phyloP scores from a whole-genome alignment of 2,329 filamentous ascomycete genomes.

The Trichophyton simii region DNA sequence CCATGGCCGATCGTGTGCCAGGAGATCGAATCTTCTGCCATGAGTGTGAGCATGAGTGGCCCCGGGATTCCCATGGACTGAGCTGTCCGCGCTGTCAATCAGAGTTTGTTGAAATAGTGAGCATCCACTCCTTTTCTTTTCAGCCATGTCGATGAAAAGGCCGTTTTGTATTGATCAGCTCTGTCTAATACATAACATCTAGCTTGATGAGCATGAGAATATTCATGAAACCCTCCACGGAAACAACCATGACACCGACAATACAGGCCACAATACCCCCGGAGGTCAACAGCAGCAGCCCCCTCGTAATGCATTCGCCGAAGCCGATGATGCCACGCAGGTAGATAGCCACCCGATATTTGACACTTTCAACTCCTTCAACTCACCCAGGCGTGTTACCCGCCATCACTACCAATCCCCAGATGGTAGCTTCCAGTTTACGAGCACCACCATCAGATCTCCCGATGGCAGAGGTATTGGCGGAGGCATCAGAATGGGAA shows the following conservation, averaged over 20 bases:
- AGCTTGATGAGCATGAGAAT: not conserved
- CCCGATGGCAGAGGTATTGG: constrained; percentile 5
- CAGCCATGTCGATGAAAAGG: not conserved
- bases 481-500: not conserved
- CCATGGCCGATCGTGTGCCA: not conserved
- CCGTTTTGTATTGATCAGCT: not conserved
- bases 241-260: too few species aligned
- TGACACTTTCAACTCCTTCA: not conserved
- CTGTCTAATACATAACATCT: not conserved
- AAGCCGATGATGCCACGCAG: not conserved
- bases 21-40: constrained; percentile 63
- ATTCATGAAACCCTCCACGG: too few species aligned
- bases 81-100: constrained; percentile 64
- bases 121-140: constrained; percentile 23
- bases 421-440: constrained; percentile 34
- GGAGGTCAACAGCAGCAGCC: not conserved
- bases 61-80: constrained; percentile 54
- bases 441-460: constrained; percentile 21
- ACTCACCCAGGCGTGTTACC: constrained; percentile 14
- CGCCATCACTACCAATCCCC: constrained; percentile 34
- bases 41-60: constrained; percentile 69
- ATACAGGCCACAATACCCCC: not conserved
- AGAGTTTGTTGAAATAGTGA: constrained; percentile 77
- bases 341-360: not conserved
- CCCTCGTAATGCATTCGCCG: not conserved